Percentiles rank a stretch among this genome's conserved stretches.
These are phyloP conservation scores for Casuarina equisetifolia DNA, from an alignment of 306 rosid species.

Conservation along the genomic window DNA sequence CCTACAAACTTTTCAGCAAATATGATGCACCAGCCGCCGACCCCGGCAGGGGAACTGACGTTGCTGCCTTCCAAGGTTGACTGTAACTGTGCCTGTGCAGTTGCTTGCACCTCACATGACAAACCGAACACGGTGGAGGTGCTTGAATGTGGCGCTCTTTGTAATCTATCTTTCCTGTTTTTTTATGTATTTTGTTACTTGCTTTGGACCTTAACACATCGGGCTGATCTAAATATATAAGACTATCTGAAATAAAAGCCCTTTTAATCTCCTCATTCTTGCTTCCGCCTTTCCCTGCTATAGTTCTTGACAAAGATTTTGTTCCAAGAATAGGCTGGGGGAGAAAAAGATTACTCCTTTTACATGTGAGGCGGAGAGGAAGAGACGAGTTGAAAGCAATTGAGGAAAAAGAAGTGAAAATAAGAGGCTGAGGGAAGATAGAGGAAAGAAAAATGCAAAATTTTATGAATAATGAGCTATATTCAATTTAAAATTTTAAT, in stretches of 20 bases:
- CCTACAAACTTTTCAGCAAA: constrained; percentile 75
- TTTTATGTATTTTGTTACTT: not conserved
- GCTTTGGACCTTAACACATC: not conserved
- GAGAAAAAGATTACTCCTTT: too few species aligned
- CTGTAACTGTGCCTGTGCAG: not conserved
- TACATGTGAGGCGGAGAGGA: too few species aligned
- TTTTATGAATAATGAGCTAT: too few species aligned
- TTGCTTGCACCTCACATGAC: not conserved
- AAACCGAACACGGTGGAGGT: not conserved
- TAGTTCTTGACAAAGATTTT: too few species aligned
- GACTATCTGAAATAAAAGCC: not conserved
- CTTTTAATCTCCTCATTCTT: not conserved
- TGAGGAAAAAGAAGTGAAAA: too few species aligned
- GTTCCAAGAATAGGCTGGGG: too few species aligned
- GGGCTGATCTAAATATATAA: not conserved
- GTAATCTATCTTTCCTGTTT: not conserved
- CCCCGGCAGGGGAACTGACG: constrained; percentile 36
- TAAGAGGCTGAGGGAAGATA: too few species aligned
- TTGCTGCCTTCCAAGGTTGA: constrained; percentile 47
- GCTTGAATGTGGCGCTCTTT: not conserved
- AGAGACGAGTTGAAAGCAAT: too few species aligned
- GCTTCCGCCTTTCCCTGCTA: not conserved
- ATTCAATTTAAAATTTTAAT: too few species aligned
- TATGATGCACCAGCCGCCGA: constrained; percentile 49
- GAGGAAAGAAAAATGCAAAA: too few species aligned